phyloP scores from a whole-genome alignment of 805 yeast genomes.

The Ogataea nonfermentans region DNA sequence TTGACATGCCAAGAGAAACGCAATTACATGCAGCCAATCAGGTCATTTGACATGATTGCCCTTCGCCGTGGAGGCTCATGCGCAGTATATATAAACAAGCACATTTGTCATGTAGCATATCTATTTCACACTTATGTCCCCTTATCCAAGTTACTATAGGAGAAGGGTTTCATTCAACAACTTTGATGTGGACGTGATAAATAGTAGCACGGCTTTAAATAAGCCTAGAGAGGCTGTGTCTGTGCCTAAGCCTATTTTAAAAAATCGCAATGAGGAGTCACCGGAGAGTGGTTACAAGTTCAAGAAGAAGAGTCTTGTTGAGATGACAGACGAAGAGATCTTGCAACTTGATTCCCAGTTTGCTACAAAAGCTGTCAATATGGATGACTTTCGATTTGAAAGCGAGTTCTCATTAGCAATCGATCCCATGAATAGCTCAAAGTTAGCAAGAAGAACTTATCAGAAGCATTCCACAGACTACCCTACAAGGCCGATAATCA shows the following conservation, averaged over 20 bases:
- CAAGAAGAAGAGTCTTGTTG: conserved; percentile 46
- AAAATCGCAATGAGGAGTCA: conserved; percentile 4
- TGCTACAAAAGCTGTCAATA: conserved; percentile 38
- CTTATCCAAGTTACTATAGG: conserved; percentile 4
- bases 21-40: conserved; percentile 7
- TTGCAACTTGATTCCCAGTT: conserved; percentile 55
- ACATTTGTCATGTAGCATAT: background rate
- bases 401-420: conserved; percentile 31
- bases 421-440: conserved; percentile 17
- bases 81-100: background rate
- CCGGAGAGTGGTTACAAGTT: background rate
- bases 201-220: background rate
- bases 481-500: conserved; percentile 35
- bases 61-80: background rate
- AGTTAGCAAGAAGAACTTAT: conserved; percentile 21
- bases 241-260: conserved; percentile 7
- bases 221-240: background rate
- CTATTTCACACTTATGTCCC: background rate
- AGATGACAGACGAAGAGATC: conserved; percentile 53
- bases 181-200: conserved; percentile 11
- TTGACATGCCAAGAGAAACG: conserved; percentile 5
- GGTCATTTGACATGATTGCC: conserved; percentile 3
- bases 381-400: conserved; percentile 46
- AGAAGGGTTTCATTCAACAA: conserved; percentile 16
- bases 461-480: conserved; percentile 28